Conservation (phyloP, 176 grass and related monocot genomes). For the Aegilops tauschii region DNA sequence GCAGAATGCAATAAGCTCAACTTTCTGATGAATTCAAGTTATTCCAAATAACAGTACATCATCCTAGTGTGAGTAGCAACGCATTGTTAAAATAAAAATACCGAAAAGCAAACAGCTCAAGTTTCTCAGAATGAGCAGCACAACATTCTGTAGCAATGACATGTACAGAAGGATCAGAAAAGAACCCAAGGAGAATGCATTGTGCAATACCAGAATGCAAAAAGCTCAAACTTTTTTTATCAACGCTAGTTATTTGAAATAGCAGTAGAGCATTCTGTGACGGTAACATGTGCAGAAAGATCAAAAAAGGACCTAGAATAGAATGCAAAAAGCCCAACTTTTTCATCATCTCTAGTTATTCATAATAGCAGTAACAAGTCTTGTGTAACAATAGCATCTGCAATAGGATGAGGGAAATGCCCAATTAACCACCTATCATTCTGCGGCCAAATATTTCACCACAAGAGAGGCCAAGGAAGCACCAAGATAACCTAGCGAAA, state of each 20-base stretch:
- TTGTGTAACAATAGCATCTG: no score
- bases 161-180: no score
- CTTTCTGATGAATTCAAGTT: neutral
- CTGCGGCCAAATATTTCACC: neutral
- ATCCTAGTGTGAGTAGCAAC: no score
- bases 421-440: neutral
- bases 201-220: neutral
- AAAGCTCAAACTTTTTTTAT: neutral
- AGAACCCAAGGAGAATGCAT: no score
- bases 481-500: neutral
- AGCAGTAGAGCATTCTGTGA: neutral
- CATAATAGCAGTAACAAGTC: no score
- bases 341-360: no score
- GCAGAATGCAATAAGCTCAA: neutral
- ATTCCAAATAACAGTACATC: neutral
- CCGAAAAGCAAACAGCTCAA: neutral
- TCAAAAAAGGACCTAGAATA: neutral
- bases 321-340: no score
- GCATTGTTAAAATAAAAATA: no score
- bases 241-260: neutral
- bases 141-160: no score
- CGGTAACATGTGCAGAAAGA: neutral
- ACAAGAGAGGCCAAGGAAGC: neutral
- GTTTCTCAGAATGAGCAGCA: no score
- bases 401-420: no score